phyloP scores from a whole-genome alignment of 1,284 basidiomycete genomes.

The Testicularia cyperi region DNA sequence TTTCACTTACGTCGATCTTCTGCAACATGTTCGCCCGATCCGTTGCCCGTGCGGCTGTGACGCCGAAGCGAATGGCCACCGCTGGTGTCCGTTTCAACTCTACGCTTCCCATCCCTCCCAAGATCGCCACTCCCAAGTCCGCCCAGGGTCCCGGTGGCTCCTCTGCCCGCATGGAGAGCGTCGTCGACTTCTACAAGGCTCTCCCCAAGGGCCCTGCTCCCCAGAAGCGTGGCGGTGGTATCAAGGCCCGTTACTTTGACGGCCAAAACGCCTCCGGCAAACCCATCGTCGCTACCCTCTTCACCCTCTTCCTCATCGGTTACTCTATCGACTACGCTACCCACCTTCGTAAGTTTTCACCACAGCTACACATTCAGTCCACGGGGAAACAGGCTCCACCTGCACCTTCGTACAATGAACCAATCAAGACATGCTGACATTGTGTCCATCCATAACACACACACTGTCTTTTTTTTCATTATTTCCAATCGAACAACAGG shows the following conservation, averaged over 20 bases:
- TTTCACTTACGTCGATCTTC: too few species aligned
- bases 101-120: slow-evolving; percentile 76
- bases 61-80: too few species aligned
- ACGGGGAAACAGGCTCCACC: too few species aligned
- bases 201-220: slow-evolving; percentile 73
- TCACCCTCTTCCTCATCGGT: slow-evolving; percentile 76
- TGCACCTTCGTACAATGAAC: too few species aligned
- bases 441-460: too few species aligned
- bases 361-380: too few species aligned
- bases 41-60: slow-evolving; percentile 2
- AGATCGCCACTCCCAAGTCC: slow-evolving; percentile 85
- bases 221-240: slow-evolving; percentile 67
- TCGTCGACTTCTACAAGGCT: slow-evolving; percentile 92
- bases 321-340: slow-evolving; percentile 62
- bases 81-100: slow-evolving; percentile 42
- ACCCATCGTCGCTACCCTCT: slow-evolving; percentile 73
- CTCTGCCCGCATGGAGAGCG: slow-evolving; percentile 75
- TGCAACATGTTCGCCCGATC: slow-evolving; percentile 31
- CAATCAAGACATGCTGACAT: too few species aligned
- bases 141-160: slow-evolving; percentile 78
- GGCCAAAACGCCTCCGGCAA: slow-evolving; percentile 80
- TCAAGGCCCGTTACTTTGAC: slow-evolving; percentile 78
- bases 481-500: slow-evolving; percentile 9
- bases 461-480: not conserved
- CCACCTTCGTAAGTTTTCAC: slow-evolving; percentile 40